Conservation (phyloP, 345 rosid genomes). For the Carallia pectinifolia region DNA sequence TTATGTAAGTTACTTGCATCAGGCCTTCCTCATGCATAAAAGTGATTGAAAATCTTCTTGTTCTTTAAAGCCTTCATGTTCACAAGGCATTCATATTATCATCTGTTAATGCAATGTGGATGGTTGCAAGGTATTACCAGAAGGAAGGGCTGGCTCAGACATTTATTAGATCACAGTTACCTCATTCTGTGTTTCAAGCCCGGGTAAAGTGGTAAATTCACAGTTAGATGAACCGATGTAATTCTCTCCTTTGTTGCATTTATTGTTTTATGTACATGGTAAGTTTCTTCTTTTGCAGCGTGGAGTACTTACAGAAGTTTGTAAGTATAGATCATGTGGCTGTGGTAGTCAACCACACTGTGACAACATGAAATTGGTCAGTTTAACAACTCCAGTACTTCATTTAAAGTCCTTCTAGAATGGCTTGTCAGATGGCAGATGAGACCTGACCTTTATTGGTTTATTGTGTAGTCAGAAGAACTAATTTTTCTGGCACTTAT, state of each 20-base stretch:
- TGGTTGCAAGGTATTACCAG: conserved; percentile 59
- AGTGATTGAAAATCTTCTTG: conserved; percentile 11
- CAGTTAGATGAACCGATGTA: conserved; percentile 20
- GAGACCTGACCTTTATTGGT: neutral
- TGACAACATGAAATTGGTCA: conserved; percentile 62
- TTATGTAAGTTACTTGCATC: conserved; percentile 50
- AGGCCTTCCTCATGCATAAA: conserved; percentile 4
- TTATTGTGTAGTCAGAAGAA: neutral
- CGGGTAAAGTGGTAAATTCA: conserved; percentile 63
- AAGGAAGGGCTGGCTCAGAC: conserved; percentile 65
- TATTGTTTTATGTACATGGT: neutral
- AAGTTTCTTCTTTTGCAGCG: conserved; percentile 43
- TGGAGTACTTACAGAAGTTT: conserved; percentile 63
- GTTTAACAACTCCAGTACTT: conserved; percentile 17
- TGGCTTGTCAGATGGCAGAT: conserved; percentile 3
- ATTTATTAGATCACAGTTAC: conserved; percentile 55
- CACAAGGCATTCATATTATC: conserved; percentile 10
- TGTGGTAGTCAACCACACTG: conserved; percentile 46
- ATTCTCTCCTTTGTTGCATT: conserved; percentile 11
- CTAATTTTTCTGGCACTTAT: conserved; percentile 1
- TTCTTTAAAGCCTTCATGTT: conserved; percentile 14
- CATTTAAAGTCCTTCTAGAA: neutral
- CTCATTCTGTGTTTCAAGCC: conserved; percentile 49
- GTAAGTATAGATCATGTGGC: conserved; percentile 53
- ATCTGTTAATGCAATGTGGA: conserved; percentile 38